phyloP scores from a whole-genome alignment of 2,329 filamentous ascomycete genomes.

The Xylariaceae sp. region DNA sequence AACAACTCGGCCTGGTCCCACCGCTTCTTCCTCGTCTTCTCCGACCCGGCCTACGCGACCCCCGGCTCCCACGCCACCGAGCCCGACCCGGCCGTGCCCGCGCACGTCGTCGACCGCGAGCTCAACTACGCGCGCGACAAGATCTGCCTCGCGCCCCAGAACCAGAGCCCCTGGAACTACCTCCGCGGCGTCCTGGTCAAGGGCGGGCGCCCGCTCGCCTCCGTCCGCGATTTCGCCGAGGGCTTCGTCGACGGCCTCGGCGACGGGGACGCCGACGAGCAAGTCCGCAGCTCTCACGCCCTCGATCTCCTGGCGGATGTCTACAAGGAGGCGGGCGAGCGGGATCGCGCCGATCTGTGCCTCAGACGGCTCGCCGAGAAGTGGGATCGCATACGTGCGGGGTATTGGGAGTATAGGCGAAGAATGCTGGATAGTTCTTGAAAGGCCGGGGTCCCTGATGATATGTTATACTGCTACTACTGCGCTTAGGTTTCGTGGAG shows the following conservation, averaged over 20 bases:
- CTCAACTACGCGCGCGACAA: constrained; percentile 72
- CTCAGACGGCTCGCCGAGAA: constrained; percentile 75
- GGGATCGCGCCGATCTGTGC: constrained; percentile 67
- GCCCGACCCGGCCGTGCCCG: constrained; percentile 59
- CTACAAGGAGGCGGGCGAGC: constrained; percentile 59
- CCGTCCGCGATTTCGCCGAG: constrained; percentile 51
- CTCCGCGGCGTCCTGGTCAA: constrained; percentile 75
- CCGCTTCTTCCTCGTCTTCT: constrained; percentile 90
- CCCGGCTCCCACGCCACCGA: constrained; percentile 52
- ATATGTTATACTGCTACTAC: no score
- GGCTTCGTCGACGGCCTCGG: constrained; percentile 55
- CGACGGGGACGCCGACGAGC: constrained; percentile 48
- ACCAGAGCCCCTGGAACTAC: constrained; percentile 94
- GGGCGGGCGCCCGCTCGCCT: constrained; percentile 55
- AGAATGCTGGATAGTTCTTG: constrained; percentile 39
- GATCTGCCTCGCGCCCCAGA: constrained; percentile 82
- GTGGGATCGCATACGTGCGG: constrained; percentile 88
- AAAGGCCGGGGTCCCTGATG: no score
- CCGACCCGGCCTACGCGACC: constrained; percentile 56
- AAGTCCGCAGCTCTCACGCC: constrained; percentile 65
- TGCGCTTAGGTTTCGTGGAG: no score
- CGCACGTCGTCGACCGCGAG: constrained; percentile 72
- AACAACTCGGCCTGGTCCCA: constrained; percentile 99
- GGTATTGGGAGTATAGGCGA: constrained; percentile 87
- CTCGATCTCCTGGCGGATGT: constrained; percentile 75